Base-by-base conservation (phyloP, 1,139 yeast genomes). In the Kodamaea sp. region DNA sequence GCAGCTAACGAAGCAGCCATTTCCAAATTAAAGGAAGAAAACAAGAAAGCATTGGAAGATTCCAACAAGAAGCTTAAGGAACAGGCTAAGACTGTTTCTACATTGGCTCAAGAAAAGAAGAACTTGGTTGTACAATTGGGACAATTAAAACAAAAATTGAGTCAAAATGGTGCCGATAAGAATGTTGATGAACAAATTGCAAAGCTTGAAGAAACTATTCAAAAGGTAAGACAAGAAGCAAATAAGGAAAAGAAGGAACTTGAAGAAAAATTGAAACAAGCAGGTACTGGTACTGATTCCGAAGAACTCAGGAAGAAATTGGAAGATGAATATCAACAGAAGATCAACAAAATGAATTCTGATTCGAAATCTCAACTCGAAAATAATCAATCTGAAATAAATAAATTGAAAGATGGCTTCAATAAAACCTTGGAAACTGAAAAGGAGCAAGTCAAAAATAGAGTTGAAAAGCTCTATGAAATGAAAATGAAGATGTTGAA, bases 401-500 rank as follows among this genome's bases (percentile, higher is more conserved):
- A 36, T 25, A 28, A 46, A 7, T 52, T 71, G 39, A 60, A 60
- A 35, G 48, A 49, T 23, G 63, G 55, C 5, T 63, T 66, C 38
- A 57, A 57, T 23, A 43, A 50, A 24, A 61, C 59, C 39, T 50
- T 71, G 38, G 64, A 60, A 22, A 55, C 54, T 8, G 73, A 66
- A 36, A 60, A 61, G 47, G 54, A 48, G 10, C 57, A 56, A 26
- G 57, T 60, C 7, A 61, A 58, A 40, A 51, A 57, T 39, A 63
- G 62, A 37, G 62, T 65, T 24, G 71, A 67, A 39, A 71, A 70
- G 55, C 60, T 65, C 42, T 65, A 59, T 42, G 74, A 70, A 40
- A 56, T 70, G 43, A 68, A 67, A 47, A 56, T 70, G 48, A 65
- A 63, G 41, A 68, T 66, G 66, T 62, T 71, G 54, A 70, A 62